Evolutionary conservation across 495 filamentous ascomycete genomes (phyloP).

Genomic region (Aspergillus carlsbadensis): DNA sequence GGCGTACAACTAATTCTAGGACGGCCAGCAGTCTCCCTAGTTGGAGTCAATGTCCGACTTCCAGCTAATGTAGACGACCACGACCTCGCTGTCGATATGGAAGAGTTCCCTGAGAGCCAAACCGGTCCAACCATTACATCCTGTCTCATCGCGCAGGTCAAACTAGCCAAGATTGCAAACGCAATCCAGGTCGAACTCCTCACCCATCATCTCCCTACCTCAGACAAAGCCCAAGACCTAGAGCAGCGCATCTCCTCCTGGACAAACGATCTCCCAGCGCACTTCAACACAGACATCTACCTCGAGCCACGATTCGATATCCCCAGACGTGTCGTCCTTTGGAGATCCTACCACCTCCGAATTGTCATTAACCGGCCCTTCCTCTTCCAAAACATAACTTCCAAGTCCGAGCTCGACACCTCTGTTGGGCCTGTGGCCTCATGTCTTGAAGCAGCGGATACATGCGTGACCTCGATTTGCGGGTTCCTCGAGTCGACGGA

Average conservation of each 20-base stretch:
- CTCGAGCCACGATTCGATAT: conserved; percentile 19
- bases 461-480: conserved; percentile 21
- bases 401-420: conserved; percentile 15
- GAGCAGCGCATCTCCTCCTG: conserved; percentile 18
- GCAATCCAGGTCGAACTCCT: conserved; percentile 24
- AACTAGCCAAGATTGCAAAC: conserved; percentile 26
- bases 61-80: conserved; percentile 23
- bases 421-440: conserved; percentile 15
- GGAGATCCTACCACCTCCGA: conserved; percentile 22
- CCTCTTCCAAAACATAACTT: conserved; percentile 19
- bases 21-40: conserved; percentile 21
- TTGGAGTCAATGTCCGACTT: conserved; percentile 22
- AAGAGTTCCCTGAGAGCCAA: conserved; percentile 16
- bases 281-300: conserved; percentile 10
- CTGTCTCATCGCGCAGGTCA: conserved; percentile 23
- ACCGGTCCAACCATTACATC: conserved; percentile 22
- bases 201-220: conserved; percentile 20
- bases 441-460: conserved; percentile 20
- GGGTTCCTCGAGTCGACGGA: conserved; percentile 19
- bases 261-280: conserved; percentile 17
- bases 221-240: conserved; percentile 17
- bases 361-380: conserved; percentile 26
- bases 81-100: conserved; percentile 25
- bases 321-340: conserved; percentile 15
- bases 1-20: conserved; percentile 21